A percentile compares a stretch with the other conserved stretches of the same genome.
phyloP scores from a whole-genome alignment of 2,329 filamentous ascomycete species.

The Epichloe glyceriae region DNA sequence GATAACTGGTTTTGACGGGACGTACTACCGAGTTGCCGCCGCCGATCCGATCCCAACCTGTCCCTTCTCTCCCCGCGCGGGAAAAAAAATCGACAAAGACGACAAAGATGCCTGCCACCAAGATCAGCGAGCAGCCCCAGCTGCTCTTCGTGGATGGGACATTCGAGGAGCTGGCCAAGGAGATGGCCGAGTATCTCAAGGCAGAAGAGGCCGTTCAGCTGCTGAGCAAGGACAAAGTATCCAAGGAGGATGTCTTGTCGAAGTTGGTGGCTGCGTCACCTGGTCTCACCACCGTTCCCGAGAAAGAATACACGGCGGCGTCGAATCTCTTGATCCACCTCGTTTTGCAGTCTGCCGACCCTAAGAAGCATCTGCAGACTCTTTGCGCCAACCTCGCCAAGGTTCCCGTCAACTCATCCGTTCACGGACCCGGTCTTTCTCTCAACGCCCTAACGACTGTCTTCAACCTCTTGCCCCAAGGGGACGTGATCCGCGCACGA shows the following conservation, averaged over 20 bases:
- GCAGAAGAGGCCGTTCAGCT: constrained; percentile 65
- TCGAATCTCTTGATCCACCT: constrained; percentile 97
- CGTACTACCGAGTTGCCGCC: neutral
- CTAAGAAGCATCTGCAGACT: constrained; percentile 72
- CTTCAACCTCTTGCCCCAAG: constrained; percentile 79
- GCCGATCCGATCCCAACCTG: neutral
- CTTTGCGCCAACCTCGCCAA: constrained; percentile 84
- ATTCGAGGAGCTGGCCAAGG: constrained; percentile 84
- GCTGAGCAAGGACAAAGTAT: constrained; percentile 51
- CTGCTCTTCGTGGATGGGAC: constrained; percentile 75
- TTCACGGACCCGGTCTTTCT: constrained; percentile 73
- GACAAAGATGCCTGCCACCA: constrained; percentile 18
- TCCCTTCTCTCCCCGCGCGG: neutral
- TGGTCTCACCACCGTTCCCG: constrained; percentile 70
- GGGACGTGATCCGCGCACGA: constrained; percentile 73
- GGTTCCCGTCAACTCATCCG: constrained; percentile 73
- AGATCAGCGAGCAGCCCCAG: constrained; percentile 38
- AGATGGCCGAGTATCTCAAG: constrained; percentile 92
- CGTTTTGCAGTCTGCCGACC: constrained; percentile 71
- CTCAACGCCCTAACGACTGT: constrained; percentile 86
- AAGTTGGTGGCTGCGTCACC: constrained; percentile 73
- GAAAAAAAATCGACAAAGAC: constrained; percentile 2
- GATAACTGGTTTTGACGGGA: too few species aligned
- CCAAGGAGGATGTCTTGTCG: constrained; percentile 75
- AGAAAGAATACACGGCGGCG: constrained; percentile 92